Base-by-base conservation (phyloP, 2,329 filamentous ascomycete species). In the Mariannaea elegans region DNA sequence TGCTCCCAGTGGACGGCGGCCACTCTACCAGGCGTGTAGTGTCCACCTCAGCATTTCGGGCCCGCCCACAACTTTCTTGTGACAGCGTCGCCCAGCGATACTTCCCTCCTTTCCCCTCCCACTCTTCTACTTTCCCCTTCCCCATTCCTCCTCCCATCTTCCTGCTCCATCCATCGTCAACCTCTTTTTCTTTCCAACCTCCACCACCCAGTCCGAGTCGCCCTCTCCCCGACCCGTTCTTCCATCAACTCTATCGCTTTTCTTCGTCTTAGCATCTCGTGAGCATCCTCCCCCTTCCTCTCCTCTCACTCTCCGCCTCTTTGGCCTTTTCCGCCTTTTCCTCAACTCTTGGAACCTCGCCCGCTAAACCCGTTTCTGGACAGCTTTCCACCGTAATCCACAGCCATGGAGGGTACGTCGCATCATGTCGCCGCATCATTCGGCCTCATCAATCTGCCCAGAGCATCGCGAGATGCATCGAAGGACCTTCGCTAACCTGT, bases 391-490 rank as follows among this genome's bases (percentile, higher is more conserved):
- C 64, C 68, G 65, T 71, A 74, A 83, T 79, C 80, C 76, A 76
- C 77, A 81, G 81, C 77, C 76, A 86, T 86, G 84, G 84, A 83
- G 80, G 81, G 81, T 83, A 81, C 71, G 80, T 70, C 70, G 68
- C 64, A 70, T 71, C 67, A 71, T 56, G 65, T 68, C 69, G 63
- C 62, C 67, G 68, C 68, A 66, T 67, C 60, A 62, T 61, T 64
- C 65, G 62, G 56, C 61, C 39, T 36, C 62, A 65, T 62, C 65
- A 63, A 68, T 68, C 62, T 61, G 57, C 53, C 47, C 56, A 48
- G 58, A 57, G 59, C 64, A 66, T 66, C 62, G 59, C 58, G 52
- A 62, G 61, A 61, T 47, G 46, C 56, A 54, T 68, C 52, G 41
- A 41, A 54, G 42, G 52, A 61, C 49, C 46, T 56, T 74, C 65